phyloP scores from a whole-genome alignment of 2,329 filamentous ascomycete species.

The Fusarium xyrophilum region DNA sequence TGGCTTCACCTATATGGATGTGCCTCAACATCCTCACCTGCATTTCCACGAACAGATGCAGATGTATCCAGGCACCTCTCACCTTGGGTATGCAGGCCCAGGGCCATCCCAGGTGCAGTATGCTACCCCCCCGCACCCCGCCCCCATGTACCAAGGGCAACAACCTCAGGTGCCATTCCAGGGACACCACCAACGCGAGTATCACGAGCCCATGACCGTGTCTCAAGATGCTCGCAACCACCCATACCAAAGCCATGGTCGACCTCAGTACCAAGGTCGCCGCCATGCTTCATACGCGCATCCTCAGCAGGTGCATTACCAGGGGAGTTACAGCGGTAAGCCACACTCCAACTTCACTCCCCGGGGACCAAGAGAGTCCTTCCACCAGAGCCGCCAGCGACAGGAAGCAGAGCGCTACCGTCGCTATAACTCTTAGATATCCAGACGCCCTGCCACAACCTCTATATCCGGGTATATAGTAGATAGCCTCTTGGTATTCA shows the following conservation, averaged over 20 bases:
- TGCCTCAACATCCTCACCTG: not conserved
- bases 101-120: not conserved
- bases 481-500: not conserved
- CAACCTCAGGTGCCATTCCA: not conserved
- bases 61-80: not conserved
- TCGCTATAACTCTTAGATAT: not conserved
- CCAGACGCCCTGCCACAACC: not conserved
- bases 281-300: conserved; percentile 7
- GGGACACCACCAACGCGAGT: not conserved
- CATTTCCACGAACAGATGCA: not conserved
- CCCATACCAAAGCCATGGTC: not conserved
- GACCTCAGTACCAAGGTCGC: not conserved
- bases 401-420: conserved; percentile 6
- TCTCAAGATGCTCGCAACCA: not conserved
- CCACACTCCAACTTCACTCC: not conserved
- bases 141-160: not conserved
- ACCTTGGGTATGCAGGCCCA: not conserved
- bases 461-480: not conserved
- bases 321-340: not conserved
- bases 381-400: conserved; percentile 5
- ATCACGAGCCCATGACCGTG: not conserved
- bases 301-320: not conserved
- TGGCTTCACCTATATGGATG: conserved; percentile 2
- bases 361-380: not conserved
- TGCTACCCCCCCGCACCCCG: not conserved